phyloP scores from a whole-genome alignment of 2,329 filamentous ascomycete species.

The Aspergillus tubingensis region DNA sequence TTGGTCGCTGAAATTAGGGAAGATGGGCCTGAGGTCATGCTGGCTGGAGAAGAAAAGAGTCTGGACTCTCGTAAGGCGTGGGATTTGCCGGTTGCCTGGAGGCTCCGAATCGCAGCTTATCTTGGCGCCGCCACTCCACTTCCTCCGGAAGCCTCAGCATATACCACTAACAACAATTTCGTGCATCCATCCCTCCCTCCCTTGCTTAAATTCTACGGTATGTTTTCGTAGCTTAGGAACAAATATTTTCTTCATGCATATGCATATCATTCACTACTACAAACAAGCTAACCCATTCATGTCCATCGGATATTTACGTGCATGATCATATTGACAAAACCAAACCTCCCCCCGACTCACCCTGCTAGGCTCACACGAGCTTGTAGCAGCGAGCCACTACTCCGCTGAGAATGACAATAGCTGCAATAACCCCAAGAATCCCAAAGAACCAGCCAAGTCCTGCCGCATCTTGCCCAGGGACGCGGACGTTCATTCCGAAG shows the following conservation, averaged over 20 bases:
- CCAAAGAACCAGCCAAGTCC: conserved; percentile 53
- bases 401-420: conserved; percentile 44
- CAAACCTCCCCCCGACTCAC: not conserved
- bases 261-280: not conserved
- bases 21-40: not conserved
- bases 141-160: not conserved
- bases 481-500: conserved; percentile 55
- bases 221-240: too few species aligned
- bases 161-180: not conserved
- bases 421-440: conserved; percentile 49
- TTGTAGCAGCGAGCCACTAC: conserved; percentile 44
- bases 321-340: too few species aligned
- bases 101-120: not conserved
- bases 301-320: not conserved
- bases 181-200: not conserved
- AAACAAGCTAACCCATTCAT: not conserved
- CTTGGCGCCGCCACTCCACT: not conserved
- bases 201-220: too few species aligned
- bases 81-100: not conserved
- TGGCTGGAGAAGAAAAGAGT: not conserved
- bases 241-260: too few species aligned
- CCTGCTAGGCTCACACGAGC: conserved; percentile 33
- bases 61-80: not conserved
- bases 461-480: conserved; percentile 42
- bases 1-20: not conserved